Conservation (phyloP, 2,329 filamentous ascomycete genomes). For the Talaromyces rugulosus region DNA sequence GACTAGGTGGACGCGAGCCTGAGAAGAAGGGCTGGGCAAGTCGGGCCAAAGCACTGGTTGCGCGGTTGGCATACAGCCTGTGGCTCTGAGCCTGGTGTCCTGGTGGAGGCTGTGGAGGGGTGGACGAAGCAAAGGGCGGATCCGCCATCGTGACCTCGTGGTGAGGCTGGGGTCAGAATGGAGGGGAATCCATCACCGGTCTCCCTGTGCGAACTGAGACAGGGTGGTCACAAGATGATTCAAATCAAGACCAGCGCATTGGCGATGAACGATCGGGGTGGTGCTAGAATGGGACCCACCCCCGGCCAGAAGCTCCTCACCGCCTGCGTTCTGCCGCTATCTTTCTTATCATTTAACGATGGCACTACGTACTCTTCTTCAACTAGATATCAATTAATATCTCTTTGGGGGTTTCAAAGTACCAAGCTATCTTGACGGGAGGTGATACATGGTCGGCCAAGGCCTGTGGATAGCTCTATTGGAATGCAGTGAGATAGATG, state of each 20-base stretch:
- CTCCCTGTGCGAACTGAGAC: constrained; percentile 3
- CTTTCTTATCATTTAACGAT: neutral
- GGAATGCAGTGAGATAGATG: neutral
- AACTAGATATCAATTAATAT: neutral
- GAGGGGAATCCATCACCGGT: neutral
- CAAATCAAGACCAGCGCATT: neutral
- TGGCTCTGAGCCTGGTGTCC: constrained; percentile 21
- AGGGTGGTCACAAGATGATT: neutral
- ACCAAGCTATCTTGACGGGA: neutral
- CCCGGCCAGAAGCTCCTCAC: neutral
- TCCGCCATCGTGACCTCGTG: constrained; percentile 27
- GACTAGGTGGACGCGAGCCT: constrained; percentile 51
- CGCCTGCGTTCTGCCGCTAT: neutral
- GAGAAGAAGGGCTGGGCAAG: constrained; percentile 54
- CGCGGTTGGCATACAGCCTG: constrained; percentile 37
- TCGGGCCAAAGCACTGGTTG: constrained; percentile 46
- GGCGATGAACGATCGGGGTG: too few species aligned
- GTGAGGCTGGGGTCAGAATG: constrained; percentile 5
- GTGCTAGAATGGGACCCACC: neutral
- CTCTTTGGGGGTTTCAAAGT: neutral
- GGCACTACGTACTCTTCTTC: too few species aligned
- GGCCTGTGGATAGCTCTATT: neutral
- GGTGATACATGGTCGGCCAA: too few species aligned
- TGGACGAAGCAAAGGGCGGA: constrained; percentile 23
- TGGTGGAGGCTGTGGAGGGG: constrained; percentile 13